Percentiles rank a stretch among this genome's conserved stretches.
Evolutionary conservation across 345 rosid genomes (phyloP).

Genomic region (Citrus unshiu): DNA sequence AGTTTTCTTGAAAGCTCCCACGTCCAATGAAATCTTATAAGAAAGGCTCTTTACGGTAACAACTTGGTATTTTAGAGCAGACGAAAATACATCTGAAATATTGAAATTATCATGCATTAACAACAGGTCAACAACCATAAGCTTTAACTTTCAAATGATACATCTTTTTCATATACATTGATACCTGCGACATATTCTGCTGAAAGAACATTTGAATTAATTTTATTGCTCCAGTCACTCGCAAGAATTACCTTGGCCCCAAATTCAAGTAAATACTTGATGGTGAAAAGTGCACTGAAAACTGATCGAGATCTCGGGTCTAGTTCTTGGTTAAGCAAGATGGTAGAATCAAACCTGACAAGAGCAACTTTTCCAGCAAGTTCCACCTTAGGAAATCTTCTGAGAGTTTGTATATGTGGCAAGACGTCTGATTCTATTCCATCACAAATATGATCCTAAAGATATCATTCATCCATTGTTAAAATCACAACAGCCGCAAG

Average conservation of each 20-base stretch:
- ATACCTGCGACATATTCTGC: conserved; percentile 48
- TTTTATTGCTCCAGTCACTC: conserved; percentile 46
- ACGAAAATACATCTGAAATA: conserved; percentile 46
- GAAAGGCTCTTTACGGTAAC: conserved; percentile 26
- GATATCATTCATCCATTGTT: conserved; percentile 7
- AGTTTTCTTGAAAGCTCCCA: conserved; percentile 27
- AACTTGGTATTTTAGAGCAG: conserved; percentile 41
- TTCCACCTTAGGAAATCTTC: conserved; percentile 43
- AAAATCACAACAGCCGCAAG: neutral
- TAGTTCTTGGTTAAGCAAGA: conserved; percentile 38
- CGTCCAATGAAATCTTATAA: conserved; percentile 19
- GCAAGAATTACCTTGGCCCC: conserved; percentile 53
- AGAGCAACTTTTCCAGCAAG: conserved; percentile 57
- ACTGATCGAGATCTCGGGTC: conserved; percentile 29
- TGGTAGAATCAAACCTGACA: conserved; percentile 60
- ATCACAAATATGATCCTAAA: conserved; percentile 29
- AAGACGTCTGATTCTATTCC: conserved; percentile 31
- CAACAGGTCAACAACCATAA: neutral
- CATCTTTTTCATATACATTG: neutral
- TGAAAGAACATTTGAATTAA: conserved; percentile 25
- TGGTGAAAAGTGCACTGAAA: conserved; percentile 39
- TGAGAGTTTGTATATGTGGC: conserved; percentile 61
- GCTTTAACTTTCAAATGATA: neutral
- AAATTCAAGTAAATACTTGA: conserved; percentile 42
- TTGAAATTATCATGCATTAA: conserved; percentile 7